A percentile compares a stretch with the other conserved stretches of the same genome.
Evolutionary conservation across 139 green algal genomes (phyloP).

Genomic region (Asterochloris erici): DNA sequence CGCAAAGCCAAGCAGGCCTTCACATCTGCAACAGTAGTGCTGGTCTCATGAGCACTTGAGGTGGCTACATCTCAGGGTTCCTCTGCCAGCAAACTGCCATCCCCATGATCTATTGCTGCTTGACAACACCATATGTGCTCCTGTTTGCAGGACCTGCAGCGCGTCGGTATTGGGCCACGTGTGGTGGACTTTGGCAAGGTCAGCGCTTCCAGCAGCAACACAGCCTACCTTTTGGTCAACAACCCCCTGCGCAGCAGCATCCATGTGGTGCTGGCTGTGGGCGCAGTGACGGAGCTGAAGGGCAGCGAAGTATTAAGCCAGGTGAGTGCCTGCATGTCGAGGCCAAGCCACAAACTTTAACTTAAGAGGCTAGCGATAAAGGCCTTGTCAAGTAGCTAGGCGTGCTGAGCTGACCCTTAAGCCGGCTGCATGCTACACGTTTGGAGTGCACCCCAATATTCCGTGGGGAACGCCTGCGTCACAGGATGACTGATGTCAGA

Average conservation of each 20-base stretch:
- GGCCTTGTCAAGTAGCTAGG: background rate
- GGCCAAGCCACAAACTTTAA: no score
- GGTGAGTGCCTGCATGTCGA: conserved; percentile 24
- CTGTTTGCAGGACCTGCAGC: conserved; percentile 16
- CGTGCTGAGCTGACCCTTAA: background rate
- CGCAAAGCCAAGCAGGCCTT: no score
- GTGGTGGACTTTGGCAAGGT: conserved; percentile 52
- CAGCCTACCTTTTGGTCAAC: conserved; percentile 47
- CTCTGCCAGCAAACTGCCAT: no score
- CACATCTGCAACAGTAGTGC: no score
- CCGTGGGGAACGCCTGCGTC: no score
- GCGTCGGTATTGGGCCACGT: conserved; percentile 18
- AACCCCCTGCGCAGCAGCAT: conserved; percentile 54
- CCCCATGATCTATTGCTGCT: no score
- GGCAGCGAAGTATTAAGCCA: conserved; percentile 37
- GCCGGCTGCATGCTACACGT: background rate
- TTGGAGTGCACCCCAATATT: background rate
- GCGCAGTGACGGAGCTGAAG: conserved; percentile 32
- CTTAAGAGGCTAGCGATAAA: no score
- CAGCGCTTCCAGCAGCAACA: conserved; percentile 25
- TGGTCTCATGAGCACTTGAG: no score
- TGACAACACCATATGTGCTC: no score
- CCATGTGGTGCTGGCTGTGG: conserved; percentile 58
- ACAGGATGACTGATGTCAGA: no score
- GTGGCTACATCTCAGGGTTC: no score